Conservation (phyloP, 2,329 filamentous ascomycete genomes). For the Aureobasidium sp. region DNA sequence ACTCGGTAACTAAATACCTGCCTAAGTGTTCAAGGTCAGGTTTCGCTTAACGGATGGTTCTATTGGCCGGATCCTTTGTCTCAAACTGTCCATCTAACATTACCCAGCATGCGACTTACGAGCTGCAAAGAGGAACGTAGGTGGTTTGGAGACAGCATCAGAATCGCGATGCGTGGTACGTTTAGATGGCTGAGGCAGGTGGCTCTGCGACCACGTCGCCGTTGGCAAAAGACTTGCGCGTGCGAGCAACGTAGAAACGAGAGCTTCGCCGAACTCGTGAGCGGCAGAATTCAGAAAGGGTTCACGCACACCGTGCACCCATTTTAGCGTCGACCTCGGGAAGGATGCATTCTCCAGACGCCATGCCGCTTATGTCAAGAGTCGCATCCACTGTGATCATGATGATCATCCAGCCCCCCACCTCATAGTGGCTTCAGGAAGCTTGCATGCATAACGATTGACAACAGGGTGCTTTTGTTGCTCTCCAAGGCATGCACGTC, state of each 20-base stretch:
- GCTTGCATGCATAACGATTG: slow-evolving; percentile 9
- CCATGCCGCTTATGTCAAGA: slow-evolving; percentile 8
- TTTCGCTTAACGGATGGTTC: slow-evolving; percentile 1
- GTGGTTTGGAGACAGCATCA: too few relatives aligned
- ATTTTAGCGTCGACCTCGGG: background rate
- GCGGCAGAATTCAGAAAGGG: slow-evolving; percentile 2
- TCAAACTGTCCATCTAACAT: background rate
- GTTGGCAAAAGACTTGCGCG: background rate
- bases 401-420: slow-evolving; percentile 5
- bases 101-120: background rate
- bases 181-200: background rate
- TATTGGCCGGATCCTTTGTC: slow-evolving; percentile 7
- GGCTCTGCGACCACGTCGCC: background rate
- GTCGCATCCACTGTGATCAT: slow-evolving; percentile 5
- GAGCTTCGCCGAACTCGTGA: background rate
- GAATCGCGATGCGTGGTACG: background rate
- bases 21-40: background rate
- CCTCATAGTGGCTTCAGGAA: slow-evolving; percentile 8
- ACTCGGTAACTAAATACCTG: background rate
- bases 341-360: slow-evolving; percentile 9
- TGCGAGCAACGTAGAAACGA: slow-evolving; percentile 2
- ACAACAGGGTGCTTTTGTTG: background rate
- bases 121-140: background rate
- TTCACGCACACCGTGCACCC: background rate
- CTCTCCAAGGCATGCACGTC: background rate